These are phyloP conservation scores for Mycena galericulata DNA, from an alignment of 768 basidiomycete genomes.

Conservation along the genomic window DNA sequence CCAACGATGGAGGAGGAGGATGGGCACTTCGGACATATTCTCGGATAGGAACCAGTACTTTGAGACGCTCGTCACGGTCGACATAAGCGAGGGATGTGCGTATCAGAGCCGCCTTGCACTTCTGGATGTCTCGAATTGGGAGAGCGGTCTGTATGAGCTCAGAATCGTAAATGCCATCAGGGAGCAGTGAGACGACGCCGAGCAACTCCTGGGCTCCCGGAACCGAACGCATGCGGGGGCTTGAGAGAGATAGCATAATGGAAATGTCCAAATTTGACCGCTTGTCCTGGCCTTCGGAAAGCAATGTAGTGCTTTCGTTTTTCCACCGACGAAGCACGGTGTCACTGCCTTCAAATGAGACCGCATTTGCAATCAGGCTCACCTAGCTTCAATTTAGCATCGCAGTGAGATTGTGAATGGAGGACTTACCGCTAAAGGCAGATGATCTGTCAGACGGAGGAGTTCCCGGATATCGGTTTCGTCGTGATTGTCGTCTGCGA, in stretches of 20 bases:
- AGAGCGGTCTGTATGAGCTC: not conserved
- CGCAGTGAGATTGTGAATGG: too few species aligned
- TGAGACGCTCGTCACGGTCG: not conserved
- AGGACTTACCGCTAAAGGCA: slow-evolving; percentile 1
- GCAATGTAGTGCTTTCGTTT: not conserved
- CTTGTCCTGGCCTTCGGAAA: not conserved
- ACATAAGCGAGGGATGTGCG: not conserved
- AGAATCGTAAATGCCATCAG: not conserved
- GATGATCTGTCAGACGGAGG: not conserved
- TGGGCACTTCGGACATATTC: not conserved
- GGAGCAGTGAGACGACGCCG: not conserved
- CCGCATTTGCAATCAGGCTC: not conserved
- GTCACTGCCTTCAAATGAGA: slow-evolving; percentile 1
- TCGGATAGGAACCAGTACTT: not conserved
- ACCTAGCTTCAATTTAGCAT: too few species aligned
- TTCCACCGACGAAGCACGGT: slow-evolving; percentile 7
- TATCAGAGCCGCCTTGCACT: not conserved
- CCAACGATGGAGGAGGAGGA: not conserved
- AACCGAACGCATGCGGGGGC: not conserved
- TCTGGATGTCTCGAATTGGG: not conserved
- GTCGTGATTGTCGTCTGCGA: not conserved
- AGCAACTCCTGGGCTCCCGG: not conserved
- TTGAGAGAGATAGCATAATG: not conserved
- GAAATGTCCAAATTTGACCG: not conserved
- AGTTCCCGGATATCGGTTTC: not conserved